Conservation (phyloP, 2,329 filamentous ascomycete genomes). For the Tolypocladium album region DNA sequence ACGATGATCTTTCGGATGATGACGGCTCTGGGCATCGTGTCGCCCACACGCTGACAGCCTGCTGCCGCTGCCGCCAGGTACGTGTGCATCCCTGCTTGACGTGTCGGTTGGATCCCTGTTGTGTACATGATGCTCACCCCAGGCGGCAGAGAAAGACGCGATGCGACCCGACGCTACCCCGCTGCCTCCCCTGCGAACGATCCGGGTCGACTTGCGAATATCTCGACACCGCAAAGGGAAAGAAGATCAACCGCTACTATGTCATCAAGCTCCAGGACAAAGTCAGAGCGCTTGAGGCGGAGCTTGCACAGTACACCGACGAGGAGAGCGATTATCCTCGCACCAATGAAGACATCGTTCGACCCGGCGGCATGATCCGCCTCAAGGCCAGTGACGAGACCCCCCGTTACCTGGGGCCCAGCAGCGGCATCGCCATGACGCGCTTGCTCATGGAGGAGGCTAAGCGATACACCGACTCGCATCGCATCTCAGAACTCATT, state of each 20-base stretch:
- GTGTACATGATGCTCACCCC: background rate
- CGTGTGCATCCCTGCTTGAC: background rate
- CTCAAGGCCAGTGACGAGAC: conserved; percentile 78
- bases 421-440: conserved; percentile 92
- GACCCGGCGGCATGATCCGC: conserved; percentile 74
- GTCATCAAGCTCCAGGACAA: conserved; percentile 85
- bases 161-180: conserved; percentile 86
- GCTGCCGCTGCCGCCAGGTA: conserved; percentile 71
- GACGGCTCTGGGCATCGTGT: conserved; percentile 50
- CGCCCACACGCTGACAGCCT: conserved; percentile 70
- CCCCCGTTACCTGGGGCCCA: conserved; percentile 81
- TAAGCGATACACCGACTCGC: conserved; percentile 83
- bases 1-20: conserved; percentile 34
- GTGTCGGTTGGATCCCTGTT: background rate
- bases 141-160: conserved; percentile 72
- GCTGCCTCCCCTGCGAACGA: conserved; percentile 85
- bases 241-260: conserved; percentile 81
- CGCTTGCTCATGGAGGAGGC: conserved; percentile 92
- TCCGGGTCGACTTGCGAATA: conserved; percentile 91
- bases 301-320: conserved; percentile 68
- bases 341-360: conserved; percentile 74
- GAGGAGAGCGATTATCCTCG: conserved; percentile 61
- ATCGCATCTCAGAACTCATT: conserved; percentile 85
- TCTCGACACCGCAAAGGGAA: conserved; percentile 78
- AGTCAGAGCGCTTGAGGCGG: conserved; percentile 70